A percentile compares a stretch with the other conserved stretches of the same genome.
Evolutionary conservation across 2,329 filamentous ascomycete genomes (phyloP).

Genomic region (Hirsutella thompsonii): DNA sequence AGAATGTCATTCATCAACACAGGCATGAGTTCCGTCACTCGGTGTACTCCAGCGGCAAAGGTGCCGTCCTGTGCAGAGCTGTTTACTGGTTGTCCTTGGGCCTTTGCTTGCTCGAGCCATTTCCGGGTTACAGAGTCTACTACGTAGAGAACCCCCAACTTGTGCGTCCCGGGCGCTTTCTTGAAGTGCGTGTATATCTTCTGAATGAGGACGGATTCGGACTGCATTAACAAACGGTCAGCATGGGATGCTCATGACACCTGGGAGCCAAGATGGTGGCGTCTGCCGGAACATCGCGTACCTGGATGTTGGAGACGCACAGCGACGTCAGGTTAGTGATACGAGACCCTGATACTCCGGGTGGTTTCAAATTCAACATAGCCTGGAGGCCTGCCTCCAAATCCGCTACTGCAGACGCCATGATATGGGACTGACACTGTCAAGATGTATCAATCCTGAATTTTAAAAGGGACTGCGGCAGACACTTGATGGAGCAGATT

Average conservation of each 20-base stretch:
- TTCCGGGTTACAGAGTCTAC: conserved; percentile 99
- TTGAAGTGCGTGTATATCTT: conserved; percentile 97
- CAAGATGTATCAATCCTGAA: conserved; percentile 1
- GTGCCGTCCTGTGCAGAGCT: conserved; percentile 78
- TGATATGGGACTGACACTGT: conserved; percentile 19
- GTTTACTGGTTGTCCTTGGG: conserved; percentile 69
- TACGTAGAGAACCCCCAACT: conserved; percentile 97
- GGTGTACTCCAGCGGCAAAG: conserved; percentile 87
- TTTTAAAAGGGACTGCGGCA: not conserved
- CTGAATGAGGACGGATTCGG: conserved; percentile 86
- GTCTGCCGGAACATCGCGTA: conserved; percentile 27
- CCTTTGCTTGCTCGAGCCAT: conserved; percentile 93
- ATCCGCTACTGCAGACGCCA: conserved; percentile 80
- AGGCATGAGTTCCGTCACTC: conserved; percentile 90
- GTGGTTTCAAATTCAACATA: conserved; percentile 82
- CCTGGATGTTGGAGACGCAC: conserved; percentile 83
- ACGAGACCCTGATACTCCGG: conserved; percentile 86
- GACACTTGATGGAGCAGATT: not conserved
- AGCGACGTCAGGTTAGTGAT: conserved; percentile 78
- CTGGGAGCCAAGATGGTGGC: not conserved
- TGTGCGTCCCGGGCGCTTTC: conserved; percentile 87
- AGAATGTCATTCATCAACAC: conserved; percentile 93
- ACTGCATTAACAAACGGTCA: conserved; percentile 35
- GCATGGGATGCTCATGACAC: not conserved
- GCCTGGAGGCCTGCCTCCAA: conserved; percentile 82